Evolutionary conservation across 176 grass and related monocot species (phyloP), one percentile per base, ranked within the genome.

Genomic region (Oryza nivara): DNA sequence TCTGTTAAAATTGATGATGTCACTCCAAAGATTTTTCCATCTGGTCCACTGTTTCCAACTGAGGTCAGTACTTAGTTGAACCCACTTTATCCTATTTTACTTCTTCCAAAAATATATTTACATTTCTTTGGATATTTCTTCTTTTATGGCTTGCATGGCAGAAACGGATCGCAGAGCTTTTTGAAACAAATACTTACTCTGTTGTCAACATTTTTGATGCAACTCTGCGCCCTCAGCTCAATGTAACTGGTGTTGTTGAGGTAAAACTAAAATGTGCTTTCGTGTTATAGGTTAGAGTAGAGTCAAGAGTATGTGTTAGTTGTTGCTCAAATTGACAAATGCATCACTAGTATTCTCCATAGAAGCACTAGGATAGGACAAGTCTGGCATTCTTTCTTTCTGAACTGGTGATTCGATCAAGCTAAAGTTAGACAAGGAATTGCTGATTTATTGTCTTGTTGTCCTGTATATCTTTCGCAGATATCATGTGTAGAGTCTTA

Each of bases 121-220:
- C 9, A 40, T 73, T 74, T 79, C 6, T 73, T 80, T 69, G 73
- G 60, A 26, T 77, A 64, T 30, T 82, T 9, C 16, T 88, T 45
- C n/a, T 36, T 63, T 52, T 80, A 70, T 75, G 30, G 70, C 16
- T 36, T 63, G 65, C 75, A 70, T 75, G 30, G 19, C 83, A 95
- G 96, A 89, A 95, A 83, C 81, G 91, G 72, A 95, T 89, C 7
- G 86, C 91, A 26, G 86, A 98, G 47, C 81, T 98, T 80, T 98
- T 98, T 67, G 96, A 95, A 91, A 94, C 77, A 60, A 98, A 98
- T 79, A 96, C 96, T 48, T 96, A 98, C 41, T 95, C 96, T 43
- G 96, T 98, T 16, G 96, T 98, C 71, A 96, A 98, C 67, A 96
- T 96, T 66, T 98, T 98, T 82, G 91, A 98, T 86, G 84, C 92